phyloP scores from a whole-genome alignment of 805 yeast genomes.

The Lipomyces yamadae region DNA sequence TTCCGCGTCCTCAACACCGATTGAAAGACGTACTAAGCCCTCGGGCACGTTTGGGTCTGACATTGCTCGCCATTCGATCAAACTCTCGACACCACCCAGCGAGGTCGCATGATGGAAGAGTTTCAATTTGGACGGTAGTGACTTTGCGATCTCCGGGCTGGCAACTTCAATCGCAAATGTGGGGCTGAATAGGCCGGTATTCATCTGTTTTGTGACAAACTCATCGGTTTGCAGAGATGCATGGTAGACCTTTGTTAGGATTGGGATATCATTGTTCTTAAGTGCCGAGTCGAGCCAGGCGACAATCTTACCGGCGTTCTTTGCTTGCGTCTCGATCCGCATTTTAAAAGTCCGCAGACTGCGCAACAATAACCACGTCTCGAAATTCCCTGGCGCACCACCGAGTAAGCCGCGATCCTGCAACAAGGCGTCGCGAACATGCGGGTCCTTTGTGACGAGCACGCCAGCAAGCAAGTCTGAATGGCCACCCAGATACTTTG shows the following conservation, averaged over 20 bases:
- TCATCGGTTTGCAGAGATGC: constrained; percentile 76
- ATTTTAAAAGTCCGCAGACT: constrained; percentile 80
- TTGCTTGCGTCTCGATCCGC: constrained; percentile 69
- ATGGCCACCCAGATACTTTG: constrained; percentile 95
- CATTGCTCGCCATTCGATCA: constrained; percentile 88
- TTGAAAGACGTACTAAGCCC: constrained; percentile 70
- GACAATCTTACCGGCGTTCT: constrained; percentile 66
- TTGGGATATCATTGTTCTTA: constrained; percentile 51
- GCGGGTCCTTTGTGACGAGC: constrained; percentile 63
- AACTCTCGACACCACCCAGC: constrained; percentile 87
- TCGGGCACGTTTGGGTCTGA: constrained; percentile 63
- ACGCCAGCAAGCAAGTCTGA: constrained; percentile 87
- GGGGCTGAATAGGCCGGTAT: constrained; percentile 65
- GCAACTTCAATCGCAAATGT: constrained; percentile 69
- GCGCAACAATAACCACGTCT: constrained; percentile 72
- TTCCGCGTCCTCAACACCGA: constrained; percentile 77
- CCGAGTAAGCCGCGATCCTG: constrained; percentile 75
- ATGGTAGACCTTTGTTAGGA: constrained; percentile 62
- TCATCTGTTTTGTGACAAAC: constrained; percentile 68
- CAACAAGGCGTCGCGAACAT: constrained; percentile 54
- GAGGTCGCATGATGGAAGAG: constrained; percentile 91
- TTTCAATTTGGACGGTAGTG: constrained; percentile 66
- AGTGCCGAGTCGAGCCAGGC: constrained; percentile 57
- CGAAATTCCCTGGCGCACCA: constrained; percentile 77
- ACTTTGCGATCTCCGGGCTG: constrained; percentile 59